Evolutionary conservation across 73 alveolate genomes (phyloP).

Genomic region (Tetrahymena elliotti): DNA sequence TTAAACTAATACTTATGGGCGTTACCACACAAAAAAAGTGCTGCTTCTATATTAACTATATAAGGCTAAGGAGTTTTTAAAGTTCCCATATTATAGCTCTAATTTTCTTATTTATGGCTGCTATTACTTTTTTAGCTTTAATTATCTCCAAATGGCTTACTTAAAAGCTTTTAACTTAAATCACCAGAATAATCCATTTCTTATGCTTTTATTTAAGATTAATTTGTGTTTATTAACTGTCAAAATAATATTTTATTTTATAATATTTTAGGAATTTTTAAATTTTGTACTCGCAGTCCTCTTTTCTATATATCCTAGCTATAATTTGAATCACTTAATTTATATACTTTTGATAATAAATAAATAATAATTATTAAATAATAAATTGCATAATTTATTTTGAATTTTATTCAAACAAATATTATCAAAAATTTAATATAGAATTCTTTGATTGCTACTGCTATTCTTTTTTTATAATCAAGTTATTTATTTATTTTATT

Average conservation of each 20-base stretch:
- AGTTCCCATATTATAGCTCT: background rate
- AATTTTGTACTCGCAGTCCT: background rate
- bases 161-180: background rate
- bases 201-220: background rate
- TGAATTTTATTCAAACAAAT: background rate
- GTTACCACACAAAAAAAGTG: background rate
- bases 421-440: too few species aligned
- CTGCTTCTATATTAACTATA: background rate
- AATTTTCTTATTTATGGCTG: background rate
- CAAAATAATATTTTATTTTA: too few species aligned
- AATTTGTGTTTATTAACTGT: background rate
- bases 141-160: background rate
- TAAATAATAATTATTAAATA: too few species aligned
- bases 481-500: too few species aligned
- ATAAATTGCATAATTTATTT: background rate
- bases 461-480: too few species aligned
- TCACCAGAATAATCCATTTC: background rate
- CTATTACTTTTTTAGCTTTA: background rate
- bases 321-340: background rate
- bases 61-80: background rate
- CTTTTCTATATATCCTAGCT: background rate
- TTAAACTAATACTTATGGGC: background rate
- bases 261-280: too few species aligned
- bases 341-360: too few species aligned
- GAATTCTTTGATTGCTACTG: background rate